Percentiles rank a stretch among this genome's conserved stretches.
Conservation (phyloP, 768 basidiomycete species). For the Boletus fagicola region DNA sequence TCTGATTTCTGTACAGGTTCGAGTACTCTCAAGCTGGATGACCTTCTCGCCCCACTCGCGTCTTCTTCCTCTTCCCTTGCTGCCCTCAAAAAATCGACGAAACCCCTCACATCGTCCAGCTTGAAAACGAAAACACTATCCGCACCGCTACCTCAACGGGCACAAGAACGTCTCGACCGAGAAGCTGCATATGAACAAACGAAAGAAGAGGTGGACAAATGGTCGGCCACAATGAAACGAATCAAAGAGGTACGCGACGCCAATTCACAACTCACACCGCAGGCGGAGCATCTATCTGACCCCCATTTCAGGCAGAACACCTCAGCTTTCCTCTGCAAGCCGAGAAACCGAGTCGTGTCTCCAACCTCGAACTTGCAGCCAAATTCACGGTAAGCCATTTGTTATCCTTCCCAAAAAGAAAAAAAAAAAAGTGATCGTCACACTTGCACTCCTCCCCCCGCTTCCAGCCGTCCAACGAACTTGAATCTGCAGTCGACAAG, state of each 20-base stretch:
- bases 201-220: constrained; percentile 89
- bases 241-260: constrained; percentile 70
- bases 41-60: constrained; percentile 72
- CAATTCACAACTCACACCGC: not conserved
- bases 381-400: constrained; percentile 70
- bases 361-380: constrained; percentile 72
- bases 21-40: constrained; percentile 61
- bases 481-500: constrained; percentile 81
- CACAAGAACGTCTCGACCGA: constrained; percentile 87
- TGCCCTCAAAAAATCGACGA: constrained; percentile 69
- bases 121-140: constrained; percentile 61
- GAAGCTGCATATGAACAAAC: constrained; percentile 95
- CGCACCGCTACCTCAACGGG: constrained; percentile 82
- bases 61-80: constrained; percentile 57
- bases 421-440: not conserved
- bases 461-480: constrained; percentile 70
- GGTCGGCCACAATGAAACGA: constrained; percentile 87
- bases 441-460: not conserved
- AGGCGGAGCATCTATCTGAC: constrained; percentile 1
- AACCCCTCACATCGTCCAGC: constrained; percentile 54
- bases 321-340: constrained; percentile 83
- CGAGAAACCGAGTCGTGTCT: constrained; percentile 50
- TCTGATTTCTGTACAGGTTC: constrained; percentile 20
- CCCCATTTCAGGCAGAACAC: constrained; percentile 67
- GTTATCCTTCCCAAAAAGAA: not conserved